Evolutionary conservation across 2,329 filamentous ascomycete species (phyloP), one percentile per base, ranked within the genome.

Genomic region (Ophiocordyceps australis): DNA sequence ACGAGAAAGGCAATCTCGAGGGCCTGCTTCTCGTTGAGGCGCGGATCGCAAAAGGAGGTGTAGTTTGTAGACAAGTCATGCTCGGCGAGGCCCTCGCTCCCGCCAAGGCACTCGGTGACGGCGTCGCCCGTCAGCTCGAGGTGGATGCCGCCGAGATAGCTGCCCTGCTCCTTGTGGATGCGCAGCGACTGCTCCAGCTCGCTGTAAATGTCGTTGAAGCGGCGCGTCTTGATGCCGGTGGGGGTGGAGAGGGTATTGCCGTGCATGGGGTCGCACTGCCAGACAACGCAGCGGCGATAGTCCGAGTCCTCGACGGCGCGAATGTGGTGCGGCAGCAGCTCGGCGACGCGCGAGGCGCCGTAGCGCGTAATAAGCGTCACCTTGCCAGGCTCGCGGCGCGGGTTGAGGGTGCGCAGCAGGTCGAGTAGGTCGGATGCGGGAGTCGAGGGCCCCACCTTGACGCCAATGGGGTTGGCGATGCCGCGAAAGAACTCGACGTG

Each of bases 231-330:
- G 55, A 94, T 70, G 15, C 83, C 83, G 0, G 66, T 57, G 0
- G 69, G 64, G 0, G 80, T 86, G 13, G 67, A 64, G 22, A 62
- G 55, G 20, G 71, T 76, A 52, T 77, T 77, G 34, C 89, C 89
- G 54, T 98, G 89, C 89, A 98, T 98, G 14, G 89, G 89, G 52
- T 98, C 89, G 54, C 86, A 95, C 55, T 95, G 89, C 86, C 86
- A 95, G 39, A 94, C 81, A 4, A 92, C 82, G 14, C 51, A 54
- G 26, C 59, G 50, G 24, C 49, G 49, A 50, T 70, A 72, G 50
- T 74, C 82, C 30, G 78, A 85, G 39, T 63, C 63, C 48, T 89
- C 77, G 15, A 98, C 86, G 20, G 81, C 82, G 37, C 77, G 71
- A 46, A 98, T 95, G 51, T 95, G 89, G 7, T 57, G 62, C 0